Conservation (phyloP, 805 yeast species). For the Candida silvicultrix region DNA sequence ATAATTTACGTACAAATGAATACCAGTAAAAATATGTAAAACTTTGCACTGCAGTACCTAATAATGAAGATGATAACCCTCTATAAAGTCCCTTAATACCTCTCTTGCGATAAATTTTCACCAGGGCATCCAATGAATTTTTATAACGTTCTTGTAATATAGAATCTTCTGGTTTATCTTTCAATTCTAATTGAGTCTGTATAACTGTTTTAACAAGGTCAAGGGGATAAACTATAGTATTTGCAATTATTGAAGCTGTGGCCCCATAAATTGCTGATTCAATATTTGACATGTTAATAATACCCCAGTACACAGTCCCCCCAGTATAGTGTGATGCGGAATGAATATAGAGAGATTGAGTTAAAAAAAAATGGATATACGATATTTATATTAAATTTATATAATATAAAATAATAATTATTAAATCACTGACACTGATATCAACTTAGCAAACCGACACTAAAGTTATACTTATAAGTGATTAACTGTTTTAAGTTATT, state of each 20-base stretch:
- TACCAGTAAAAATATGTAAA: slow-evolving; percentile 89
- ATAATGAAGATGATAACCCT: slow-evolving; percentile 60
- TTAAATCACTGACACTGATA: no score
- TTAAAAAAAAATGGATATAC: no score
- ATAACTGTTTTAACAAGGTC: slow-evolving; percentile 73
- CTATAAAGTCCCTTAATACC: slow-evolving; percentile 68
- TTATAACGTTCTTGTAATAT: slow-evolving; percentile 33
- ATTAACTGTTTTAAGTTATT: background rate
- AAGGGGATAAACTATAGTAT: slow-evolving; percentile 71
- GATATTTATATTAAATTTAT: no score
- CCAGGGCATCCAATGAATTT: slow-evolving; percentile 56
- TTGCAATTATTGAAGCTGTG: slow-evolving; percentile 74
- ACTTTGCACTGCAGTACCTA: slow-evolving; percentile 71
- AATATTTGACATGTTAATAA: slow-evolving; percentile 42
- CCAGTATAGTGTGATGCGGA: no score
- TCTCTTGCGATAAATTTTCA: slow-evolving; percentile 45
- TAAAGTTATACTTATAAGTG: no score
- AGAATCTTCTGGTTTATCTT: slow-evolving; percentile 3
- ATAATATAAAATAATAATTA: no score
- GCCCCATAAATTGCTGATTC: slow-evolving; percentile 83
- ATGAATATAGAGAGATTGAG: no score
- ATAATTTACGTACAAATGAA: slow-evolving; percentile 57
- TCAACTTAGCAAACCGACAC: no score
- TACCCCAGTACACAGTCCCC: no score
- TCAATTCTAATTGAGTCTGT: slow-evolving; percentile 51